Percentiles rank a stretch among this genome's conserved stretches.
Evolutionary conservation across 2,329 filamentous ascomycete species (phyloP).

Genomic region (Bipolaris gigantea): DNA sequence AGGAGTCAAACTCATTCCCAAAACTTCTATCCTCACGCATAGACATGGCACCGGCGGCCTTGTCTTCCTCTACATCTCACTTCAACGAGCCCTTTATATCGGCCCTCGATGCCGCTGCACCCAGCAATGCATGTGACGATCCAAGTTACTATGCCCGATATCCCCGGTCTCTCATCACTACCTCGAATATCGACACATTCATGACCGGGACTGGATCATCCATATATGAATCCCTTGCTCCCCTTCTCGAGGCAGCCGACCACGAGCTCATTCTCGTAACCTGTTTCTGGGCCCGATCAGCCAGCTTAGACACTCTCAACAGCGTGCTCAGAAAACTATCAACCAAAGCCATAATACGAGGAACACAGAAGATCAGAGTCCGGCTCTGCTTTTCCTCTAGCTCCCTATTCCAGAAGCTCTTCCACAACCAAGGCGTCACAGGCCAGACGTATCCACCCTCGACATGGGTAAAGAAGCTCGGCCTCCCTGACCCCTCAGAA

Average conservation of each 20-base stretch:
- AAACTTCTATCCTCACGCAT: not conserved
- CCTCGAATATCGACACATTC: conserved; percentile 42
- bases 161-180: conserved; percentile 40
- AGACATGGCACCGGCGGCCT: conserved; percentile 9
- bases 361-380: conserved; percentile 57
- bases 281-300: conserved; percentile 77
- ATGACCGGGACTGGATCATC: conserved; percentile 50
- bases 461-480: conserved; percentile 63
- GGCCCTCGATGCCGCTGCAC: conserved; percentile 27
- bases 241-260: conserved; percentile 62
- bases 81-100: conserved; percentile 36
- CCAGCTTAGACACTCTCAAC: conserved; percentile 60
- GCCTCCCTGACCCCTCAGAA: conserved; percentile 61
- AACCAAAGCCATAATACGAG: conserved; percentile 41
- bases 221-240: conserved; percentile 55
- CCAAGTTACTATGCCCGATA: conserved; percentile 47
- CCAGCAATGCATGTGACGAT: conserved; percentile 31
- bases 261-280: conserved; percentile 75
- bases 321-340: conserved; percentile 64
- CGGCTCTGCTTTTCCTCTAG: conserved; percentile 76
- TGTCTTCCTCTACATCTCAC: conserved; percentile 7
- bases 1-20: not conserved
- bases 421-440: conserved; percentile 65
- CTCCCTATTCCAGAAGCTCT: conserved; percentile 72
- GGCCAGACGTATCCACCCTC: conserved; percentile 64